Evolutionary conservation across 2,329 filamentous ascomycete genomes (phyloP).

Genomic region (Microsporum ferrugineum): DNA sequence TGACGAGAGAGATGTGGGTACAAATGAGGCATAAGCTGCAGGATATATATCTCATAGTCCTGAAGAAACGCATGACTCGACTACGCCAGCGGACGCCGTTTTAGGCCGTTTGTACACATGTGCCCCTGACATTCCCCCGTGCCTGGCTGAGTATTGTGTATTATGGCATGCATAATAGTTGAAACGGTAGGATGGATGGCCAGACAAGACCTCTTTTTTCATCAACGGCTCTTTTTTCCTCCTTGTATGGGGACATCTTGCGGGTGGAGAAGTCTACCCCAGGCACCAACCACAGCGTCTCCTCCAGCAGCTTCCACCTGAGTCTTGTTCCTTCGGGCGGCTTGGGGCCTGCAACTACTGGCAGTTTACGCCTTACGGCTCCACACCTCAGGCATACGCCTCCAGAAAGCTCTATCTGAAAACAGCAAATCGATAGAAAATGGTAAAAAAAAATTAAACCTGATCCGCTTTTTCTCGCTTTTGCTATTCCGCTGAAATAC

Average conservation of each 20-base stretch:
- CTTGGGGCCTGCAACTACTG: constrained; percentile 1
- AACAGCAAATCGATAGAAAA: constrained; percentile 1
- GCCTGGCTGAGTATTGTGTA: neutral
- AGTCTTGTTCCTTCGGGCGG: neutral
- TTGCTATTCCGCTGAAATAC: neutral
- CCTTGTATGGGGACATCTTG: neutral
- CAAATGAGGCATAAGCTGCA: neutral
- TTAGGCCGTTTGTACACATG: neutral
- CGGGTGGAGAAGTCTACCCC: neutral
- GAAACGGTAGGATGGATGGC: neutral
- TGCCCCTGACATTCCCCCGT: neutral
- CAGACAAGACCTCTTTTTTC: neutral
- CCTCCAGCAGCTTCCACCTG: neutral
- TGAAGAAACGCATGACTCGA: neutral
- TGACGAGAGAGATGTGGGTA: neutral
- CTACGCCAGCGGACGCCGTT: neutral
- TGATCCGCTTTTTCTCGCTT: neutral
- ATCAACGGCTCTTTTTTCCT: neutral
- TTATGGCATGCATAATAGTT: neutral
- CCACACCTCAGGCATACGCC: constrained; percentile 2
- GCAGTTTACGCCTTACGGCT: neutral
- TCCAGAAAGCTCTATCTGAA: constrained; percentile 2
- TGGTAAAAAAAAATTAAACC: neutral
- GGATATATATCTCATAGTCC: neutral
- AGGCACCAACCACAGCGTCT: neutral